Conservation (phyloP, 2,329 filamentous ascomycete species). For the Helicocarpus griseus region DNA sequence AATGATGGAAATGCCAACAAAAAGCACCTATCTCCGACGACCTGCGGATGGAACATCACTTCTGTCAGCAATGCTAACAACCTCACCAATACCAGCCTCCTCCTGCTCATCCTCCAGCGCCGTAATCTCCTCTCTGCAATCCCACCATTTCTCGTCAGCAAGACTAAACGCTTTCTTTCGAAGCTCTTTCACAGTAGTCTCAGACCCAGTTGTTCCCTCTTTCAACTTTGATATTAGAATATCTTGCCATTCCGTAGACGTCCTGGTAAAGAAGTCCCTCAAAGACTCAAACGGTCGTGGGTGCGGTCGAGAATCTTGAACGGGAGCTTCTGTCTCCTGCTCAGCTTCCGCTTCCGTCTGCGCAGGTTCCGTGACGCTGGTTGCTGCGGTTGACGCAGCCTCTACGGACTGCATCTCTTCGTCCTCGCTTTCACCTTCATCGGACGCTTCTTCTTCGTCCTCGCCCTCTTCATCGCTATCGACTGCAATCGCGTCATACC, state of each 20-base stretch:
- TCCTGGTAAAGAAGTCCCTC: conserved; percentile 84
- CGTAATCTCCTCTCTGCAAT: conserved; percentile 86
- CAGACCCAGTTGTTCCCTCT: conserved; percentile 48
- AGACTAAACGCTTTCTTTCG: conserved; percentile 82
- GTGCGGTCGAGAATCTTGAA: conserved; percentile 68
- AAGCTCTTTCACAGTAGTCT: conserved; percentile 76
- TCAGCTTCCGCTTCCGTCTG: conserved; percentile 25
- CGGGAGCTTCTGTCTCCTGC: conserved; percentile 32
- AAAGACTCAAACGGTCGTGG: conserved; percentile 76
- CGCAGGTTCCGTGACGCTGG: conserved; percentile 28
- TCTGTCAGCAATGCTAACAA: conserved; percentile 75
- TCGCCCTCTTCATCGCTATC: conserved; percentile 50
- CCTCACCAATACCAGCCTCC: conserved; percentile 86
- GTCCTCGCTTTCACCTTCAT: conserved; percentile 34
- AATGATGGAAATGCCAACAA: no score
- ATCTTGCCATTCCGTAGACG: conserved; percentile 84
- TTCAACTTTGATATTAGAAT: conserved; percentile 66
- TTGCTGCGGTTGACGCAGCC: conserved; percentile 25
- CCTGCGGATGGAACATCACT: conserved; percentile 40
- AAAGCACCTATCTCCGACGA: conserved; percentile 30
- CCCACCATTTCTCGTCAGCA: conserved; percentile 98
- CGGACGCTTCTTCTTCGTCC: conserved; percentile 33
- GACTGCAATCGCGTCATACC: conserved; percentile 55
- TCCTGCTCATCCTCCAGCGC: conserved; percentile 93
- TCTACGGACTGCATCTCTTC: conserved; percentile 34